Evolutionary conservation across 2,329 filamentous ascomycete species (phyloP).

Genomic region (Cucurbitaria berberidis): DNA sequence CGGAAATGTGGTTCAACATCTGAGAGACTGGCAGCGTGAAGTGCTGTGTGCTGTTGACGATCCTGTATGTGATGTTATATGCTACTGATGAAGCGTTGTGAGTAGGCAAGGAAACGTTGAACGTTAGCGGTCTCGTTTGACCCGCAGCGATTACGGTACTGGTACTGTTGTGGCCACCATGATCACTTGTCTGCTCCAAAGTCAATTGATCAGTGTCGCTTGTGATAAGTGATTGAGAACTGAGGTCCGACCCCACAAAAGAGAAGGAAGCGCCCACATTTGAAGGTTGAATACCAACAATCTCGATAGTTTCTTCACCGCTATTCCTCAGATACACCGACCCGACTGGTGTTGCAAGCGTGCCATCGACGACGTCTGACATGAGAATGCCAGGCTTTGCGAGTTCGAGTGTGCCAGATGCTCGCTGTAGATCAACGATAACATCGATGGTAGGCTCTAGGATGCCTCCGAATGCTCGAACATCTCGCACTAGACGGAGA

Average conservation of each 20-base stretch:
- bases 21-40: constrained; percentile 35
- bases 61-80: constrained; percentile 36
- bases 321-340: constrained; percentile 59
- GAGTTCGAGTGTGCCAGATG: constrained; percentile 38
- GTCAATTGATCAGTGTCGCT: constrained; percentile 14
- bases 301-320: constrained; percentile 40
- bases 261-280: constrained; percentile 13
- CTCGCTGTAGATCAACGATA: constrained; percentile 30
- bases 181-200: constrained; percentile 15
- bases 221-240: constrained; percentile 19
- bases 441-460: constrained; percentile 56
- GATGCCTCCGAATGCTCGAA: constrained; percentile 62
- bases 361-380: constrained; percentile 59
- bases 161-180: not conserved
- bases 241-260: constrained; percentile 8
- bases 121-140: constrained; percentile 51
- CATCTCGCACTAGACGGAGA: constrained; percentile 61
- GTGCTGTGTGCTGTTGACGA: constrained; percentile 7
- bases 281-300: constrained; percentile 41
- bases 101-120: constrained; percentile 39
- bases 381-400: constrained; percentile 51
- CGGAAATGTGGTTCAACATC: constrained; percentile 26
- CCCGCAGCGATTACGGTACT: constrained; percentile 40
- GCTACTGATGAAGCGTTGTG: constrained; percentile 32
- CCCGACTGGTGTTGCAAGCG: constrained; percentile 55